A percentile compares a stretch with the other conserved stretches of the same genome.
Conservation (phyloP, 1,284 basidiomycete genomes). For the Cutaneotrichosporon sp. region DNA sequence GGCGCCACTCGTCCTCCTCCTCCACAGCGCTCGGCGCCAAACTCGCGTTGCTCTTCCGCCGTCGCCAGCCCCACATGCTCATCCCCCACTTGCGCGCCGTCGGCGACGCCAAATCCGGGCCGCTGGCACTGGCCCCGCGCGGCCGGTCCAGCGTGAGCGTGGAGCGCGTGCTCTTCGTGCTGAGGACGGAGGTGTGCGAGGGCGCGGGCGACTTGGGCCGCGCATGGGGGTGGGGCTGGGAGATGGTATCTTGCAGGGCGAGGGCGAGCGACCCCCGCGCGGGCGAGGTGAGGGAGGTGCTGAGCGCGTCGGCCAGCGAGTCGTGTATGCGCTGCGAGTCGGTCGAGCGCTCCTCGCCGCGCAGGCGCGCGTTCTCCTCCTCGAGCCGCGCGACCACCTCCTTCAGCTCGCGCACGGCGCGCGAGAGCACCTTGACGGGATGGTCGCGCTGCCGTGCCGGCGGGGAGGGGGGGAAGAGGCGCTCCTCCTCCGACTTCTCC, state of each 20-base stretch:
- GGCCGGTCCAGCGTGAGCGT: constrained; percentile 2
- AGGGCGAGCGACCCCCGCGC: constrained; percentile 3
- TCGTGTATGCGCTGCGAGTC: constrained; percentile 19
- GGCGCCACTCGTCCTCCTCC: constrained; percentile 42
- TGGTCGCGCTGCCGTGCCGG: constrained; percentile 30
- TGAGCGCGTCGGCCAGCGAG: constrained; percentile 21
- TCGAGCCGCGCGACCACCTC: constrained; percentile 37
- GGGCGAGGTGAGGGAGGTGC: constrained; percentile 21
- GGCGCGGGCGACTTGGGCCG: constrained; percentile 13
- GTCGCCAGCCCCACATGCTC: constrained; percentile 24
- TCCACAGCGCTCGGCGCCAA: constrained; percentile 19
- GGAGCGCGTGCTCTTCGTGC: background rate
- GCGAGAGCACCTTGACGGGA: constrained; percentile 38
- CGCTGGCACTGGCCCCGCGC: constrained; percentile 3
- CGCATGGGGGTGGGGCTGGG: background rate
- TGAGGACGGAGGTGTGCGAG: constrained; percentile 2
- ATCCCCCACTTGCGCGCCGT: background rate
- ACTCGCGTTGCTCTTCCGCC: constrained; percentile 15
- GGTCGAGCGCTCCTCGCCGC: background rate
- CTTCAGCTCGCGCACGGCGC: constrained; percentile 42
- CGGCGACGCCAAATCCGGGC: background rate
- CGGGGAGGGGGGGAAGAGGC: constrained; percentile 48
- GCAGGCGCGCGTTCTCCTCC: constrained; percentile 35
- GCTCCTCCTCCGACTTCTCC: constrained; percentile 4
- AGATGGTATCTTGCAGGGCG: background rate